Conservation (phyloP, 192 early-diverging fungal genomes). For the Coemansia sp. region DNA sequence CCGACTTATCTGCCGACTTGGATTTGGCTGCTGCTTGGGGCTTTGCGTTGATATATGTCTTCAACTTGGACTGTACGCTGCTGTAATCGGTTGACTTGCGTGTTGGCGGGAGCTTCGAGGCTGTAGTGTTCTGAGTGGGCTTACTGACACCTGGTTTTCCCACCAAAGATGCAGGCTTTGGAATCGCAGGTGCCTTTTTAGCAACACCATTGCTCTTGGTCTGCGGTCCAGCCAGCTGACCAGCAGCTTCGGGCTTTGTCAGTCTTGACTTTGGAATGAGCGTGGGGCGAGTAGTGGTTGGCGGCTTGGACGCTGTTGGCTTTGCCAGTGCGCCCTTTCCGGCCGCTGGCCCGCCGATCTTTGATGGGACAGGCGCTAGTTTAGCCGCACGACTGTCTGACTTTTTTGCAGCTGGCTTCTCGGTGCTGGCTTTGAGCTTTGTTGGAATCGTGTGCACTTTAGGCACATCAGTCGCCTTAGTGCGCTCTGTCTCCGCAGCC, state of each 20-base stretch:
- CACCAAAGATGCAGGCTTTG: neutral
- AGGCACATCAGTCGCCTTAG: neutral
- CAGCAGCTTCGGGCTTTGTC: slow-evolving; percentile 9
- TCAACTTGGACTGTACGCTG: slow-evolving; percentile 49
- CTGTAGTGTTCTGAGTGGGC: neutral
- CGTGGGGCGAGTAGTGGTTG: neutral
- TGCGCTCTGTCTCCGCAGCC: neutral
- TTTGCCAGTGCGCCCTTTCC: neutral
- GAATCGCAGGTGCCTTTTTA: neutral
- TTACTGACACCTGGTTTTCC: neutral
- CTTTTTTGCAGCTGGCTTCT: neutral
- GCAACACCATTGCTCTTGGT: neutral
- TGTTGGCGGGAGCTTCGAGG: neutral
- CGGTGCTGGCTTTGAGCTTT: neutral
- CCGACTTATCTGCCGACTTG: slow-evolving; percentile 14
- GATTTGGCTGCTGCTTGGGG: slow-evolving; percentile 16
- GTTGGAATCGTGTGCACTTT: neutral
- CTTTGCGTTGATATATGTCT: slow-evolving; percentile 44
- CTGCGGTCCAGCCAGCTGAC: neutral
- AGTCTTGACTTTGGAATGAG: slow-evolving; percentile 17
- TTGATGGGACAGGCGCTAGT: neutral
- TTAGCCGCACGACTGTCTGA: neutral
- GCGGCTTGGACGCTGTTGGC: neutral
- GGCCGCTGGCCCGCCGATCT: neutral
- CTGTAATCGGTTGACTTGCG: slow-evolving; percentile 19